A percentile compares a stretch with the other conserved stretches of the same genome.
Conservation (phyloP, 345 rosid genomes). For the Reutealis trisperma region DNA sequence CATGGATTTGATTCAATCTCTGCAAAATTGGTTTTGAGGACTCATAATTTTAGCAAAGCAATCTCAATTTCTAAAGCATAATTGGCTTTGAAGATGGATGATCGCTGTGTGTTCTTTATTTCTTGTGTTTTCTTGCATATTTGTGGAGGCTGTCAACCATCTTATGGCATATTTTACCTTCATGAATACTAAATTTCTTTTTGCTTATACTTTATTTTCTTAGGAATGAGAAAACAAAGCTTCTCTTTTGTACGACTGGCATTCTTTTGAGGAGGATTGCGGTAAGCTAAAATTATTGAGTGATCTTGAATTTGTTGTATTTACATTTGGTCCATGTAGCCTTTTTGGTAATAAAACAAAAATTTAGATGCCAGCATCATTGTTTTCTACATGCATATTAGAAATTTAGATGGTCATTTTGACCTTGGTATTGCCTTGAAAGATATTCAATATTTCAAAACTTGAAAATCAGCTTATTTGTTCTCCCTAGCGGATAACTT, state of each 20-base stretch:
- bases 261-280: conserved; percentile 83
- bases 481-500: neutral
- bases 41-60: neutral
- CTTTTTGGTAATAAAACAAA: neutral
- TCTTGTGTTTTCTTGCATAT: neutral
- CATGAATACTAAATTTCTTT: neutral
- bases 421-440: neutral
- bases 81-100: neutral
- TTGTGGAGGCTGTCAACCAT: neutral
- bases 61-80: neutral
- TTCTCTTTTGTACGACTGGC: conserved; percentile 93
- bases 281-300: conserved; percentile 40
- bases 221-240: conserved; percentile 90
- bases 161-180: neutral
- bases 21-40: neutral
- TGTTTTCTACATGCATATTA: neutral
- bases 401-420: neutral
- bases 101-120: neutral
- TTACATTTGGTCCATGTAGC: neutral
- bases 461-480: neutral
- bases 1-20: neutral
- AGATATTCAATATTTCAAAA: neutral
- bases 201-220: conserved; percentile 25
- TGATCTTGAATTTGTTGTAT: conserved; percentile 5
- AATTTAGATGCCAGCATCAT: neutral